Percentiles rank a stretch among this genome's conserved stretches.
Evolutionary conservation across 1,284 basidiomycete species (phyloP).

Genomic region (Moniliophthora roreri): DNA sequence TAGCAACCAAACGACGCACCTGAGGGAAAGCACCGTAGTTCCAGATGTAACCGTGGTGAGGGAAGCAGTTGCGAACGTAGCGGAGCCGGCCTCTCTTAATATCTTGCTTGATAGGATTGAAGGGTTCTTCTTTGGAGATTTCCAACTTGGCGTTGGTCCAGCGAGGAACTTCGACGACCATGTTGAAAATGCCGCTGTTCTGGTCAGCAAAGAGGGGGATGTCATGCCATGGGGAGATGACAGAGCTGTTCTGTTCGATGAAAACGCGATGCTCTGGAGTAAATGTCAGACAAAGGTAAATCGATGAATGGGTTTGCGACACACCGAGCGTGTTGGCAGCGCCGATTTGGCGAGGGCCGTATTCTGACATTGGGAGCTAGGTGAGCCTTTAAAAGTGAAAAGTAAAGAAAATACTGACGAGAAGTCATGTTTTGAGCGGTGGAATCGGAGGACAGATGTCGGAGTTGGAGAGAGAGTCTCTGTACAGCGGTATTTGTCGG

Average conservation of each 20-base stretch:
- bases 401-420: slow-evolving; percentile 41
- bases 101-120: slow-evolving; percentile 99
- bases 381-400: slow-evolving; percentile 14
- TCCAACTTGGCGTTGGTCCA: slow-evolving; percentile 99
- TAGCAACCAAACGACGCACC: slow-evolving; percentile 41
- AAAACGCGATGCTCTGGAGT: slow-evolving; percentile 88
- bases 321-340: slow-evolving; percentile 92
- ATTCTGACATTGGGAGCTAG: slow-evolving; percentile 45
- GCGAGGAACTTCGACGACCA: slow-evolving; percentile 98
- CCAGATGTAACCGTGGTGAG: slow-evolving; percentile 99
- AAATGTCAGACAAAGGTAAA: slow-evolving; percentile 16
- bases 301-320: slow-evolving; percentile 21
- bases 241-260: slow-evolving; percentile 86
- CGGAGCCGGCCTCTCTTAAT: slow-evolving; percentile 95
- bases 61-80: slow-evolving; percentile 99
- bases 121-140: slow-evolving; percentile 94
- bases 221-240: slow-evolving; percentile 94
- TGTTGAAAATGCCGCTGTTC: slow-evolving; percentile 93
- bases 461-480: slow-evolving; percentile 61
- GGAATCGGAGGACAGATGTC: slow-evolving; percentile 48
- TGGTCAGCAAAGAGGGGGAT: slow-evolving; percentile 96
- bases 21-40: slow-evolving; percentile 98
- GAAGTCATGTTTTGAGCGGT: slow-evolving; percentile 49
- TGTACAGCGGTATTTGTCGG: slow-evolving; percentile 35
- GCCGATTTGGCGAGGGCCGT: slow-evolving; percentile 77